phyloP scores from a whole-genome alignment of 192 early-diverging fungal species.

The Dissophora globulifera region DNA sequence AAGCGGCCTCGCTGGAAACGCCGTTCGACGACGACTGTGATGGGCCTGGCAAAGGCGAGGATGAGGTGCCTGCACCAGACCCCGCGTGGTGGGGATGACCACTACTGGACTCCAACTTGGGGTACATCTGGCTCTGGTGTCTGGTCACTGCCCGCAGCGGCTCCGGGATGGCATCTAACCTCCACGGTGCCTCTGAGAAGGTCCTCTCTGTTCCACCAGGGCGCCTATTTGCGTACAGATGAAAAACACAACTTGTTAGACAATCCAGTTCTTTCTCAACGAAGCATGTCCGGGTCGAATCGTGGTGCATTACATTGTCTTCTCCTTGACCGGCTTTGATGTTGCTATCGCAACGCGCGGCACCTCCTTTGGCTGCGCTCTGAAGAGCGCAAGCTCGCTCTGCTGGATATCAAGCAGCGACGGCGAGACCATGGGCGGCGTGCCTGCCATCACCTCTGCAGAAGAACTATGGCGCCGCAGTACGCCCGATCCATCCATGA shows the following conservation, averaged over 20 bases:
- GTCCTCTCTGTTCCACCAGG: constrained; percentile 11
- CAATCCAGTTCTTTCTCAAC: too few species aligned
- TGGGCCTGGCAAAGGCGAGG: neutral
- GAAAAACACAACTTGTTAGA: too few species aligned
- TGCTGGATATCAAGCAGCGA: constrained; percentile 35
- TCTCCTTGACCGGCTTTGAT: constrained; percentile 48
- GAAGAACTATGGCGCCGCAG: neutral
- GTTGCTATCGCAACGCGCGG: constrained; percentile 38
- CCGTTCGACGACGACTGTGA: neutral
- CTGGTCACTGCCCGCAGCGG: constrained; percentile 38
- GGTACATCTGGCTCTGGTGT: constrained; percentile 49
- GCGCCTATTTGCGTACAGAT: constrained; percentile 2
- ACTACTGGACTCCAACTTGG: constrained; percentile 17
- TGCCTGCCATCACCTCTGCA: neutral
- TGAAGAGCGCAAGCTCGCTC: constrained; percentile 30
- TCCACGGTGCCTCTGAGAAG: constrained; percentile 34
- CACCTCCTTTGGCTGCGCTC: constrained; percentile 24
- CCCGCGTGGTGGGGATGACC: too few species aligned
- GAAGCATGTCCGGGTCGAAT: too few species aligned
- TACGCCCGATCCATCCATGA: neutral
- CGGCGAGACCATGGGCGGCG: neutral
- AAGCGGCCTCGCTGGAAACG: too few species aligned
- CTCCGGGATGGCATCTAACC: constrained; percentile 42
- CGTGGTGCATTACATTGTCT: constrained; percentile 46
- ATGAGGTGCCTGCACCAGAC: neutral